Base-by-base conservation (phyloP, 352 stramenopile species). In the Globisporangium alternatum region DNA sequence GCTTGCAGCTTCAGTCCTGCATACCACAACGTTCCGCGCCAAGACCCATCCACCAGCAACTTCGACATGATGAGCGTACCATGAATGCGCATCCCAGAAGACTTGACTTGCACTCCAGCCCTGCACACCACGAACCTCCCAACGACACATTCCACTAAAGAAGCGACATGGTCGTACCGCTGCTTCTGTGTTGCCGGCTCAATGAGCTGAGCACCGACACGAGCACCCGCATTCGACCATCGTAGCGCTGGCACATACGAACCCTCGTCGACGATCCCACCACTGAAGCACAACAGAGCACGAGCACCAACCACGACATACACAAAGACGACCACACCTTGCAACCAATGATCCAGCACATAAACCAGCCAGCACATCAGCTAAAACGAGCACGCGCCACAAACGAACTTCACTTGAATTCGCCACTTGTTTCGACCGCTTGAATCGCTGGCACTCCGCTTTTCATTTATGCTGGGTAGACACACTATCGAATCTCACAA, bases 401-500 rank as follows among this genome's bases (percentile, higher is more conserved):
- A 28, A 1, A 28, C 45, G 45, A 15, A 30, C 45, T 15, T n/a
- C 21, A 13, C n/a, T 30, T 52, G n/a, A 52, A 30, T 12, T 52
- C 45, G n/a, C 45, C 43, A 22, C 43, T 48, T 48, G 43, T 48
- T 48, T 52, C n/a, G 13, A 45, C 22, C 10, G 33, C 52, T 45
- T 35, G 31, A 41, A 30, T 15, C 30, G 15, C 52, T 21, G 31
- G 52, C 31, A 21, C 52, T 21, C 17, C n/a, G 31, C 17, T 30
- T 57, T 44, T 37, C 52, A 58, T 58, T 31, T 31, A 43, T 33
- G 19, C 52, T 58, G 52, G 52, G 31, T 58, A 45, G 10, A 41
- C 52, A 41, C 52, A 58, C 52, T 31, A 58, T 45, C 21, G 52
- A 45, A 58, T 10, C 52, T 58, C 52, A 58, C 52, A 58, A 43